A percentile compares a stretch with the other conserved stretches of the same genome.
phyloP scores from a whole-genome alignment of 2,329 filamentous ascomycete genomes.

The Colletotrichum sp. region DNA sequence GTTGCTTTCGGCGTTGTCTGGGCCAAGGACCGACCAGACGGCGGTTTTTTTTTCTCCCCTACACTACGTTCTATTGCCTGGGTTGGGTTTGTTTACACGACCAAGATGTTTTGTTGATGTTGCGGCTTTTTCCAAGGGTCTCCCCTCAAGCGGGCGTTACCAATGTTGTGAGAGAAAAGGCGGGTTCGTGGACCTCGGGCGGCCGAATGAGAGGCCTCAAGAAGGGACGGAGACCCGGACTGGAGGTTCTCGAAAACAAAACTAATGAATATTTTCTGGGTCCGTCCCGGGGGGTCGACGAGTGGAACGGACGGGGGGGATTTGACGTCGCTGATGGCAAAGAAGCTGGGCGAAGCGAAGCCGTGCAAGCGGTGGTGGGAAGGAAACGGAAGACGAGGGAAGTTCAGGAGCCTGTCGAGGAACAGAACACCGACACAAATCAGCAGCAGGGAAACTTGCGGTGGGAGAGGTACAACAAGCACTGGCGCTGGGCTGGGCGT shows the following conservation, averaged over 20 bases:
- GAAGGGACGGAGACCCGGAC: not conserved
- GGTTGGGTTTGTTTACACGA: conserved; percentile 17
- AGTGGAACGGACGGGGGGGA: conserved; percentile 14
- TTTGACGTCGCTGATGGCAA: conserved; percentile 16
- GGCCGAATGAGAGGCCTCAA: conserved; percentile 15
- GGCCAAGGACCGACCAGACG: not conserved
- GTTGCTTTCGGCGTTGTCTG: conserved; percentile 14
- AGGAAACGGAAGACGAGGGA: not conserved
- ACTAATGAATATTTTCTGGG: conserved; percentile 19
- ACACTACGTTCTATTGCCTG: not conserved
- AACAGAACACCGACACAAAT: not conserved
- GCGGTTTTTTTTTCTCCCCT: not conserved
- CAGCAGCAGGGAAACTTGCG: not conserved
- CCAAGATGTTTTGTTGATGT: conserved; percentile 10
- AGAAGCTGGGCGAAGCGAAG: conserved; percentile 8
- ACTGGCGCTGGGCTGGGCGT: not conserved
- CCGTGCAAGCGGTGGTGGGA: conserved; percentile 1
- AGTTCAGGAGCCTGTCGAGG: not conserved
- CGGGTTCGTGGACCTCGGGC: conserved; percentile 9
- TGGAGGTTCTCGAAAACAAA: not conserved
- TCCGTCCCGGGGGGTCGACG: conserved; percentile 3
- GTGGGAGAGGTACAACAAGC: not conserved
- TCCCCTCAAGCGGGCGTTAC: not conserved
- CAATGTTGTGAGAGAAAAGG: conserved; percentile 13
- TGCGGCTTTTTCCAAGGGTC: conserved; percentile 18